phyloP scores from a whole-genome alignment of 1,284 basidiomycete genomes.

The Pseudozyma pruni region DNA sequence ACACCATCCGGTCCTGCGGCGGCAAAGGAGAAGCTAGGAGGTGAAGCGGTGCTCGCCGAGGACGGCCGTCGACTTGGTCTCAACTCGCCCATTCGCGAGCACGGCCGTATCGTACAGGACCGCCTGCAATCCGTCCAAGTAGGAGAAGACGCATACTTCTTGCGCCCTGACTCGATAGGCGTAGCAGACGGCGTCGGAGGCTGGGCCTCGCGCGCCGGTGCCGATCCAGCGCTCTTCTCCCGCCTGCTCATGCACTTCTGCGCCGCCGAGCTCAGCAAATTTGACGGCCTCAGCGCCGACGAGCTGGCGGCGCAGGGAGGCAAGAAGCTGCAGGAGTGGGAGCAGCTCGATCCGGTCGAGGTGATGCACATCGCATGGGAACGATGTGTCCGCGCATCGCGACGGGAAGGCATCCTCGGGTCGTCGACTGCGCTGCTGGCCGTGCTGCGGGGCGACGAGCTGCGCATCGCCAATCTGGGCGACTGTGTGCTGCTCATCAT shows the following conservation, averaged over 20 bases:
- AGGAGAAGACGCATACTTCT: slow-evolving; percentile 86
- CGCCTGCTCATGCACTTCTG: slow-evolving; percentile 87
- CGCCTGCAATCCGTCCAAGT: slow-evolving; percentile 75
- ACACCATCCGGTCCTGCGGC: slow-evolving; percentile 17
- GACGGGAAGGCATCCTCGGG: slow-evolving; percentile 72
- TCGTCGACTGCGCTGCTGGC: slow-evolving; percentile 73
- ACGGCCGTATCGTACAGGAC: slow-evolving; percentile 62
- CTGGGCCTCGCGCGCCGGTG: slow-evolving; percentile 74
- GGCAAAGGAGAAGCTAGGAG: slow-evolving; percentile 32
- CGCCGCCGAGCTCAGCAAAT: slow-evolving; percentile 71
- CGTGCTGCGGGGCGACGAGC: slow-evolving; percentile 76
- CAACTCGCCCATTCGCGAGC: slow-evolving; percentile 59
- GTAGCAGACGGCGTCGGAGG: slow-evolving; percentile 90
- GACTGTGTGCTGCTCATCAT: slow-evolving; percentile 86
- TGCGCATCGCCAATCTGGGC: slow-evolving; percentile 89
- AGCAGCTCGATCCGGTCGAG: slow-evolving; percentile 70
- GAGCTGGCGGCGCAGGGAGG: slow-evolving; percentile 49
- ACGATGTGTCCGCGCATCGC: slow-evolving; percentile 69
- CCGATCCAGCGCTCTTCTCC: slow-evolving; percentile 80
- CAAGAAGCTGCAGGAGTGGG: slow-evolving; percentile 50
- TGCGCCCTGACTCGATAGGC: slow-evolving; percentile 81
- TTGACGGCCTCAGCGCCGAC: slow-evolving; percentile 35
- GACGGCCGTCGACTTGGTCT: slow-evolving; percentile 47
- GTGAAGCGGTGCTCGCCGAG: slow-evolving; percentile 18
- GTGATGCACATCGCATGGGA: slow-evolving; percentile 74